A percentile compares a stretch with the other conserved stretches of the same genome.
phyloP scores from a whole-genome alignment of 768 basidiomycete species.

The Lactifluus hygrophoroides region DNA sequence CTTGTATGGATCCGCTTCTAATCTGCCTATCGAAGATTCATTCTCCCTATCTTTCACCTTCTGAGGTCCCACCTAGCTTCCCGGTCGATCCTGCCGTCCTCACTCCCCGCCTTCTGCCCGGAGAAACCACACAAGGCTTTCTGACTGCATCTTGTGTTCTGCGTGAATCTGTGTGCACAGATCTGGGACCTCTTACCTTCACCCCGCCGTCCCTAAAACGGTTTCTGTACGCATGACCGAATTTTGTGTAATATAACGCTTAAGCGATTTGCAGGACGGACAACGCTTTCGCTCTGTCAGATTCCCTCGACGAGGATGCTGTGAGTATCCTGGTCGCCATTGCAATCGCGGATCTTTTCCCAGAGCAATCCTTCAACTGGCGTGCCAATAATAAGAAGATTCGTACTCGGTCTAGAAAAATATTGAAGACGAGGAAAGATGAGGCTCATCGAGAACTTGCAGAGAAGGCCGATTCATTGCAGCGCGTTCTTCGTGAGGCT shows the following conservation, averaged over 20 bases:
- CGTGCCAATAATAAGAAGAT: not conserved
- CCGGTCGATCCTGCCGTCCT: not conserved
- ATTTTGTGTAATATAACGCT: not conserved
- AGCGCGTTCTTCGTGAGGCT: not conserved
- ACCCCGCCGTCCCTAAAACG: not conserved
- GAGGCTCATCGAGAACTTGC: not conserved
- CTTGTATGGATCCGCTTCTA: not conserved
- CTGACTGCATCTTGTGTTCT: not conserved
- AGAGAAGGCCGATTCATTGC: not conserved
- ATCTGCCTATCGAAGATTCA: not conserved
- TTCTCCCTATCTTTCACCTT: not conserved
- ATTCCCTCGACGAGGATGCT: not conserved
- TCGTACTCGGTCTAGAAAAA: not conserved
- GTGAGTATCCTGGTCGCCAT: not conserved
- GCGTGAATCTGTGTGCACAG: not conserved
- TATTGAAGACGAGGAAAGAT: too few species aligned
- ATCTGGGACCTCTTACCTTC: not conserved
- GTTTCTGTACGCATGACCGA: not conserved
- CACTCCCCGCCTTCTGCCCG: not conserved
- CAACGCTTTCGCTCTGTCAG: not conserved
- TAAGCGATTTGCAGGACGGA: not conserved
- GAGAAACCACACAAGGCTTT: slow-evolving; percentile 20
- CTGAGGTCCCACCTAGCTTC: not conserved
- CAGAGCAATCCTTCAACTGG: not conserved
- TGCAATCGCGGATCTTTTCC: not conserved